phyloP scores from a whole-genome alignment of 2,329 filamentous ascomycete genomes.

The Grosmannia penicillata region DNA sequence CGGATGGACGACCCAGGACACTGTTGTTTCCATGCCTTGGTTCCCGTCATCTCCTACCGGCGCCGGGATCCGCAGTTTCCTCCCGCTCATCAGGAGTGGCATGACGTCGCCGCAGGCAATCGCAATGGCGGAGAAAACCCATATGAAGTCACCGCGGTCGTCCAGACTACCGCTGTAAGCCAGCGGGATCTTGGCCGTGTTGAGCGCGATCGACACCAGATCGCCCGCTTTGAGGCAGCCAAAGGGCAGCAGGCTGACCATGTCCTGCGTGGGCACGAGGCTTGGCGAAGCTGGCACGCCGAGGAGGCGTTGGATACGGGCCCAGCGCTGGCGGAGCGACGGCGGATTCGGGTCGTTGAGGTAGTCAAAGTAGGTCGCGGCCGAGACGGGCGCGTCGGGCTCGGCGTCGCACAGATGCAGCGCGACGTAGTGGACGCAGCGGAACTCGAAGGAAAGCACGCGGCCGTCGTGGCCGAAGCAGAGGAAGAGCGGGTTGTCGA shows the following conservation, averaged over 20 bases:
- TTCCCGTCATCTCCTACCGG: constrained; percentile 1
- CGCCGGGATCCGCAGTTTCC: not conserved
- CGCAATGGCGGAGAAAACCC: constrained; percentile 9
- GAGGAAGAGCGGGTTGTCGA: constrained; percentile 12
- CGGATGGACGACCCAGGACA: not conserved
- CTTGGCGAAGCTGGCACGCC: not conserved
- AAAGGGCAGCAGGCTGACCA: constrained; percentile 10
- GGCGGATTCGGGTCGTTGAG: constrained; percentile 5
- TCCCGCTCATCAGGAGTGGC: constrained; percentile 5
- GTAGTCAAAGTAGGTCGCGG: not conserved
- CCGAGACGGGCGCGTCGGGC: not conserved
- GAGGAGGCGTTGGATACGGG: not conserved
- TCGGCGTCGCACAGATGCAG: constrained; percentile 3
- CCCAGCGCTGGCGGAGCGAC: constrained; percentile 8
- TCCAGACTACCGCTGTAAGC: constrained; percentile 6
- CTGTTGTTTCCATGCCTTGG: no score
- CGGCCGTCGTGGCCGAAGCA: constrained; percentile 10
- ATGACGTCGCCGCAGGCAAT: constrained; percentile 10
- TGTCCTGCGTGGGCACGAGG: constrained; percentile 10
- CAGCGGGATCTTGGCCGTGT: constrained; percentile 12
- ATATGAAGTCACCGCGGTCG: constrained; percentile 9
- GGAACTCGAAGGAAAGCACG: constrained; percentile 12
- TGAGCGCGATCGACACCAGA: constrained; percentile 14
- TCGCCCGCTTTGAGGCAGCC: constrained; percentile 9
- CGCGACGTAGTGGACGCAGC: constrained; percentile 11